Conservation (phyloP, 768 basidiomycete genomes). For the Mycena leptocephala region DNA sequence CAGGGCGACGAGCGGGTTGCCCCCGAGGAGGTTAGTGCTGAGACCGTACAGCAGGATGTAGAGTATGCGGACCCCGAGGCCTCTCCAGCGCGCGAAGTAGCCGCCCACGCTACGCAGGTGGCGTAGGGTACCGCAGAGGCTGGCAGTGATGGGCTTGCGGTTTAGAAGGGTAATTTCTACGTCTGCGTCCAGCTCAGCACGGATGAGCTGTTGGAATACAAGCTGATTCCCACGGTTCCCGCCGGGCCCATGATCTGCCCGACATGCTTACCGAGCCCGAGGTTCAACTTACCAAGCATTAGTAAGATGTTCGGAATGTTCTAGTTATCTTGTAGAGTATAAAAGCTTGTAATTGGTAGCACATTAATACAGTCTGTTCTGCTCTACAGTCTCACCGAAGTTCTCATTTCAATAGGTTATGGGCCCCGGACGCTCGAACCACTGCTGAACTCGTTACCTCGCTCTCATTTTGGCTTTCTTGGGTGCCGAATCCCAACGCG, state of each 20-base stretch:
- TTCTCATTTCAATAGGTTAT: not conserved
- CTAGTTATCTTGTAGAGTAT: too few species aligned
- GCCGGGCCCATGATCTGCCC: not conserved
- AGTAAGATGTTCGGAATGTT: too few species aligned
- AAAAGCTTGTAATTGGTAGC: too few species aligned
- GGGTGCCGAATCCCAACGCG: not conserved
- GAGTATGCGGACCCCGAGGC: constrained; percentile 4
- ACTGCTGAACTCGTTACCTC: not conserved
- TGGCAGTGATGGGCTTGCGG: constrained; percentile 18
- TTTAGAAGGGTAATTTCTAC: not conserved
- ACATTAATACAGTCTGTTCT: too few species aligned
- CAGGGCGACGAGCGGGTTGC: not conserved
- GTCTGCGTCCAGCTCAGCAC: not conserved
- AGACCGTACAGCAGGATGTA: not conserved
- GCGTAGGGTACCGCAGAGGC: not conserved
- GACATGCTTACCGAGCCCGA: not conserved
- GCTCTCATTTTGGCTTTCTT: not conserved
- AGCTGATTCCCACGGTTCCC: too few species aligned
- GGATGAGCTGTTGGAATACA: constrained; percentile 13
- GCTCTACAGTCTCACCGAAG: not conserved
- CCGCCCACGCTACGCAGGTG: constrained; percentile 16
- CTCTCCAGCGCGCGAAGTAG: constrained; percentile 12
- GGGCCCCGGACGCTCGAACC: not conserved
- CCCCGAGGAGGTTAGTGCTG: not conserved
- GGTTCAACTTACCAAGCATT: not conserved